A percentile compares a stretch with the other conserved stretches of the same genome.
These are phyloP conservation scores for Xylaria sp. DNA, from an alignment of 2,329 filamentous ascomycete species.

Conservation along the genomic window DNA sequence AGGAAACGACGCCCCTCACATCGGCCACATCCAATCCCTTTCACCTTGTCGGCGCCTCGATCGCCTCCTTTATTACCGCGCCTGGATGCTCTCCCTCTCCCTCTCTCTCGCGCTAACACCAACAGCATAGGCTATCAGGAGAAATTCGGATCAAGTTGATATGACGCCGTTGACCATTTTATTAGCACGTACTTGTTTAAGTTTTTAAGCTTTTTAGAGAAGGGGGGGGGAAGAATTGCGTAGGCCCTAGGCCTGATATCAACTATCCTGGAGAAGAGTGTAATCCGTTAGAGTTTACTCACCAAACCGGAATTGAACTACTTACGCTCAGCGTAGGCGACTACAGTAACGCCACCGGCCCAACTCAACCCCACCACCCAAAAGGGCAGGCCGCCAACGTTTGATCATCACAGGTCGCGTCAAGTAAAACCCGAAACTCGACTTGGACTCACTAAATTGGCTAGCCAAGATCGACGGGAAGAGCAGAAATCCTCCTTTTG, in stretches of 20 bases:
- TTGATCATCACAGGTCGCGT: constrained; percentile 42
- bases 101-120: neutral
- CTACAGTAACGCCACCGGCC: neutral
- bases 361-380: constrained; percentile 12
- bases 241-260: no score
- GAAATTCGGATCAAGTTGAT: neutral
- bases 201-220: no score
- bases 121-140: neutral
- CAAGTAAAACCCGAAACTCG: constrained; percentile 41
- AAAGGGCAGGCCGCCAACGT: constrained; percentile 35
- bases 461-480: neutral
- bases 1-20: neutral
- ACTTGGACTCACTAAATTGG: constrained; percentile 16
- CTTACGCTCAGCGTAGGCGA: constrained; percentile 23
- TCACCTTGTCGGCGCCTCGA: neutral
- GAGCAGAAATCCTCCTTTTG: neutral
- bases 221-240: no score
- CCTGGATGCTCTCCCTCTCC: neutral
- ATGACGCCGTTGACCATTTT: neutral
- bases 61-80: neutral
- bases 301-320: constrained; percentile 1
- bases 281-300: neutral
- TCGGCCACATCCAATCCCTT: neutral
- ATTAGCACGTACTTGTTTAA: no score
- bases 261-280: neutral